These are phyloP conservation scores for Lanzia echinophila DNA, from an alignment of 2,329 filamentous ascomycete genomes.

Conservation along the genomic window DNA sequence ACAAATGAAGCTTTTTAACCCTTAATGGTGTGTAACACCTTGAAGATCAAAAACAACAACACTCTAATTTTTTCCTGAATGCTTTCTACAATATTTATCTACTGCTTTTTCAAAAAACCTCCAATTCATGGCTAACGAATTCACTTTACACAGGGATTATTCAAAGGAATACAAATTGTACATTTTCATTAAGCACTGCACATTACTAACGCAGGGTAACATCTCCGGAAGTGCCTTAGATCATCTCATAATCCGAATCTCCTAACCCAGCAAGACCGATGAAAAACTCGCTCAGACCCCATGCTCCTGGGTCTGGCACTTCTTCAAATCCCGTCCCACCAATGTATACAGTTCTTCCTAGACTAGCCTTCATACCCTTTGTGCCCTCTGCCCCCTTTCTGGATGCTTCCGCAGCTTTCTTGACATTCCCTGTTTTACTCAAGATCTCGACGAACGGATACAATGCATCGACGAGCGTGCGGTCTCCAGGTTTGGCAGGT, in stretches of 20 bases:
- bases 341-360: slow-evolving; percentile 79
- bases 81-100: not conserved
- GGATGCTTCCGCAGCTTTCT: slow-evolving; percentile 68
- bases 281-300: slow-evolving; percentile 72
- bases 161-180: no score
- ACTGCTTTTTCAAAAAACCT: not conserved
- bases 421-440: slow-evolving; percentile 55
- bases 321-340: slow-evolving; percentile 67
- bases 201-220: not conserved
- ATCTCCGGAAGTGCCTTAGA: slow-evolving; percentile 15
- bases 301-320: slow-evolving; percentile 72
- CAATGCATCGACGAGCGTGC: slow-evolving; percentile 85
- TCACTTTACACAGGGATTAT: no score
- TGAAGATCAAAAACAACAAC: slow-evolving; percentile 11
- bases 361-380: slow-evolving; percentile 83
- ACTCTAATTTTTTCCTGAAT: slow-evolving; percentile 10
- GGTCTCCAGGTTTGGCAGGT: slow-evolving; percentile 79
- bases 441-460: slow-evolving; percentile 78
- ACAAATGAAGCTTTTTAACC: slow-evolving; percentile 12
- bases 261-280: slow-evolving; percentile 58
- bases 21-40: slow-evolving; percentile 8
- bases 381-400: slow-evolving; percentile 72
- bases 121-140: no score
- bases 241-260: slow-evolving; percentile 28
- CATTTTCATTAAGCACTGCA: not conserved